Base-by-base conservation (phyloP, 148 eudicot species). In the Euryodendron excelsum region DNA sequence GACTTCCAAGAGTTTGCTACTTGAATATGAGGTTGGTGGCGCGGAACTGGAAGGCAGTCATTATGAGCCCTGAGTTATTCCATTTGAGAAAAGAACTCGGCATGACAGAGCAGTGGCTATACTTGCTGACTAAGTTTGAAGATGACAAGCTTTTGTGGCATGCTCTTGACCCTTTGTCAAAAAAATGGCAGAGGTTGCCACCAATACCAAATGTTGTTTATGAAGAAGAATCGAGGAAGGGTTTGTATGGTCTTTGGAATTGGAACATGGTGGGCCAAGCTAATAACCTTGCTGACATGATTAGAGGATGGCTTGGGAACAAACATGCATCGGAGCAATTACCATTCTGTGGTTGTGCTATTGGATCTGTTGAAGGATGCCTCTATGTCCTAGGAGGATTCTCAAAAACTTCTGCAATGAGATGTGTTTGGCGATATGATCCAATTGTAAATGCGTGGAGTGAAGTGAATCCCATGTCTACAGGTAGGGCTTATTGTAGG, bases 311-410 rank as follows among this genome's bases (percentile, higher is more conserved):
- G 98, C 85, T 96, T 69, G 93, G 94, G 20, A 83, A 86, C 76
- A 85, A 80, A 55, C 89, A 85, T 48, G 80, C 86, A 20, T 79
- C 85, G 58, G 83, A 83, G 63, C 85, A 78, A 56, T 76, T 90
- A 75, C 91, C 88, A 10, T 89, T 93, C 39, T 90, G 91, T 77
- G 99, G 99, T 53, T 96, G 98, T 84, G 85, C 98, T 59, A 65
- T 93, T 65, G 99, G 87, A 45, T 90, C 88, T 45, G 86, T 89
- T 62, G 89, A 86, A 69, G 99, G 98, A 11, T 90, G 87, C 77
- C 94, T 96, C 25, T 96, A 91, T 67, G 93, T 90, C 4, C 59
- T 93, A 25, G 99, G 99, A 9, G 99, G 99, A 67, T 84, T 96
- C 55, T 88, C 81, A 23, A 87, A 78, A 77, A 74, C 92, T 21